Conservation (phyloP, 306 rosid genomes). For the Hylodesmum podocarpum region DNA sequence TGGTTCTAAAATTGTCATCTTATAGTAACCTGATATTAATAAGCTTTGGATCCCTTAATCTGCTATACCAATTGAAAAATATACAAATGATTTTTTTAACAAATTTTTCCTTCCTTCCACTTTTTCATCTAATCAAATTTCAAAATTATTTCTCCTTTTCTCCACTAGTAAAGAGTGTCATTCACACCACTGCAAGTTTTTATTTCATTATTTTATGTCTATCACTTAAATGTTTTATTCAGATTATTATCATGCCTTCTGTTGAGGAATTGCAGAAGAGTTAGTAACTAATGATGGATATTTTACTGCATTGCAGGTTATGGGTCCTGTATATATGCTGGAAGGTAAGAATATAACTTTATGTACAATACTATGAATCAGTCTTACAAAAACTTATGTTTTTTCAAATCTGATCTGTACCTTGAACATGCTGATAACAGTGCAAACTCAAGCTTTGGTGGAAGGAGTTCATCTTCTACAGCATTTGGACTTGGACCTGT, state of each 20-base stretch:
- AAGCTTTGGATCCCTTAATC: background rate
- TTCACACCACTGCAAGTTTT: background rate
- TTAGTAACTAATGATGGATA: background rate
- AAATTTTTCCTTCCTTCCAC: no score
- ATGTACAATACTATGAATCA: background rate
- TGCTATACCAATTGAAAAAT: background rate
- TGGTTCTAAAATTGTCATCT: background rate
- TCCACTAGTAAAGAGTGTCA: background rate
- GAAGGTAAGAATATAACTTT: slow-evolving; percentile 65
- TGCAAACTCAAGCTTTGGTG: slow-evolving; percentile 47
- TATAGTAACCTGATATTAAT: background rate
- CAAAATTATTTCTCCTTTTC: no score
- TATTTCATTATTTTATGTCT: background rate
- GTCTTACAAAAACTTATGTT: background rate
- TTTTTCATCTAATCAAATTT: no score
- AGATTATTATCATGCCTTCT: background rate
- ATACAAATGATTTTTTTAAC: background rate
- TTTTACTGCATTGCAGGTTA: slow-evolving; percentile 56
- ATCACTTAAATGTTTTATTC: background rate
- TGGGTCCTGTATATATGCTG: slow-evolving; percentile 73
- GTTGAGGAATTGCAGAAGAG: background rate
- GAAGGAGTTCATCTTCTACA: slow-evolving; percentile 46
- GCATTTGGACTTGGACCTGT: slow-evolving; percentile 59
- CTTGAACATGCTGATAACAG: slow-evolving; percentile 46
- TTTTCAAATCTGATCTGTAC: background rate